These are phyloP conservation scores for Pelagophyceae sp. DNA, from an alignment of 352 stramenopile genomes.

Conservation along the genomic window DNA sequence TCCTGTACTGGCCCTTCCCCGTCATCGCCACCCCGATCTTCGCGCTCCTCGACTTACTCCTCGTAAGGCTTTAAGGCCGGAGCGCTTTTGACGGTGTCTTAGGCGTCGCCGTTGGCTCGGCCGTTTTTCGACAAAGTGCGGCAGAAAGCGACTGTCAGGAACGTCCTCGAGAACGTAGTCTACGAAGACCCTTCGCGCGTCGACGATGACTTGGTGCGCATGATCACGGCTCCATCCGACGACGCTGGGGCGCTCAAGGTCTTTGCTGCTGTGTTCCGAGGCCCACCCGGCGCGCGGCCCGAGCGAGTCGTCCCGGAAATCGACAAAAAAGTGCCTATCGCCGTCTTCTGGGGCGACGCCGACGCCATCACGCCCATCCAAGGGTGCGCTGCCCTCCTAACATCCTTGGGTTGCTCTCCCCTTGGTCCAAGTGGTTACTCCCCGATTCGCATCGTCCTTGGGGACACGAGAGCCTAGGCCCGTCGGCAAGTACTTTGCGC, in stretches of 20 bases:
- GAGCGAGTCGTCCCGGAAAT: not conserved
- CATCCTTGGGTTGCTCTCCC: too few species aligned
- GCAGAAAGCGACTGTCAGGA: not conserved
- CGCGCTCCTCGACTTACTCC: not conserved
- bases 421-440: too few species aligned
- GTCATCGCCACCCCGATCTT: not conserved
- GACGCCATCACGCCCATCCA: not conserved
- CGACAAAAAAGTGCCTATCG: not conserved
- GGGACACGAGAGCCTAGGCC: not conserved
- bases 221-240: not conserved
- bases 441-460: too few species aligned
- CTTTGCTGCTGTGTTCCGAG: not conserved
- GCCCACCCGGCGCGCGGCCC: not conserved
- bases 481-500: not conserved
- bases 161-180: not conserved
- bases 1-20: not conserved
- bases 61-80: too few species aligned
- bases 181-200: not conserved
- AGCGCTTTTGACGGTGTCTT: too few species aligned
- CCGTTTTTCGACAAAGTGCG: constrained; percentile 3
- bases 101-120: not conserved
- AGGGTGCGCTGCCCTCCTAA: too few species aligned
- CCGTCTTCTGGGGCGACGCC: not conserved
- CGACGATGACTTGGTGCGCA: not conserved
- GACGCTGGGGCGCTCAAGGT: not conserved